Conservation (phyloP, 2,329 filamentous ascomycete genomes). For the Trichoderma harzianum region DNA sequence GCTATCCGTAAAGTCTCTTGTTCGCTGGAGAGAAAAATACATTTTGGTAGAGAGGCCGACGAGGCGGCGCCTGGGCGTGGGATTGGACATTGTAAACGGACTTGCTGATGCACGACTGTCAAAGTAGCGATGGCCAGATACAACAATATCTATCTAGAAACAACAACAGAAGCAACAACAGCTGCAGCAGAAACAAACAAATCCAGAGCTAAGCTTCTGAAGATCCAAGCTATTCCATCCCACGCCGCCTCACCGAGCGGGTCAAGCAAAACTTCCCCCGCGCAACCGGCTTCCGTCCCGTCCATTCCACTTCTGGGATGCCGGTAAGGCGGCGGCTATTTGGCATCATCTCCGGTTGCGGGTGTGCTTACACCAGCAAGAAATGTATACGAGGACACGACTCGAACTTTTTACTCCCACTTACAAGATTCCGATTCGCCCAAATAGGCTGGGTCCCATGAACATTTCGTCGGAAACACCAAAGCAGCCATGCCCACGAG, state of each 20-base stretch:
- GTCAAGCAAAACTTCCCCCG: background rate
- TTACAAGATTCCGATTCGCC: background rate
- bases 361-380: background rate
- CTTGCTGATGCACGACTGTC: background rate
- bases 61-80: conserved; percentile 51
- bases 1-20: conserved; percentile 51
- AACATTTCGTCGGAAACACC: background rate
- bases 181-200: background rate
- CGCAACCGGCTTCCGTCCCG: conserved; percentile 12
- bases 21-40: conserved; percentile 68
- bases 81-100: conserved; percentile 18
- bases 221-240: background rate
- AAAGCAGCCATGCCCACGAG: background rate
- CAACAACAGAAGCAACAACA: background rate
- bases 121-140: background rate
- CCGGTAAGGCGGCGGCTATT: conserved; percentile 3
- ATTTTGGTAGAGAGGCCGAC: conserved; percentile 75
- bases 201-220: background rate
- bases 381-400: background rate
- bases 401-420: background rate
- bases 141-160: background rate
- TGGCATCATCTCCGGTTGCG: background rate
- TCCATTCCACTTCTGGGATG: conserved; percentile 18
- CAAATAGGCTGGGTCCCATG: background rate
- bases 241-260: conserved; percentile 1